A percentile compares a stretch with the other conserved stretches of the same genome.
These are phyloP conservation scores for Cymbopogon citratus DNA, from an alignment of 176 grass and related monocot genomes.

Conservation along the genomic window DNA sequence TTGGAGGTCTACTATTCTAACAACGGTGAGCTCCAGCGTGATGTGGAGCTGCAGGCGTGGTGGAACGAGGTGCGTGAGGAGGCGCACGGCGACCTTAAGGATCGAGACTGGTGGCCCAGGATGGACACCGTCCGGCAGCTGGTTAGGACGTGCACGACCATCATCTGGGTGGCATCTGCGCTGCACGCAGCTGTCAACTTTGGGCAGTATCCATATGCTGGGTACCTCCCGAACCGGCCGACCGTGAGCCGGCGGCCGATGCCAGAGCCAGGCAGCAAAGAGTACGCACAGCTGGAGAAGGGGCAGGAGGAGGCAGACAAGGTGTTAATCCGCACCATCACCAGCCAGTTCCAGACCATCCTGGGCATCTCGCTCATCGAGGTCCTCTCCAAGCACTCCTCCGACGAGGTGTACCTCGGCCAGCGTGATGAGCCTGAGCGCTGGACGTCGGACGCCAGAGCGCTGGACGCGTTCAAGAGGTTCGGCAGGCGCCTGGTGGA, in stretches of 20 bases:
- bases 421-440: constrained; percentile 59
- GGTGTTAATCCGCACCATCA: constrained; percentile 68
- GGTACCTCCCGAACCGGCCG: constrained; percentile 72
- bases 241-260: constrained; percentile 56
- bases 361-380: constrained; percentile 71
- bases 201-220: constrained; percentile 69
- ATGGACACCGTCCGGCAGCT: constrained; percentile 61
- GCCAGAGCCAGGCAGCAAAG: constrained; percentile 32
- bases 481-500: constrained; percentile 36
- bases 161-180: constrained; percentile 77
- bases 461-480: constrained; percentile 43
- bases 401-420: constrained; percentile 78
- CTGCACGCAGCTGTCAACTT: constrained; percentile 83
- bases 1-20: constrained; percentile 53
- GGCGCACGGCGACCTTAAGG: constrained; percentile 67
- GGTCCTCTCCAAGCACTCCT: constrained; percentile 66
- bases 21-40: constrained; percentile 32
- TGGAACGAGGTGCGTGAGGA: constrained; percentile 83
- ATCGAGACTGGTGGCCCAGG: constrained; percentile 63
- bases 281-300: constrained; percentile 27
- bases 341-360: constrained; percentile 65
- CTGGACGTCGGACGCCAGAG: constrained; percentile 64
- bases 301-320: constrained; percentile 46
- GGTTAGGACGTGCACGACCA: constrained; percentile 51
- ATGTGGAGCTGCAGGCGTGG: constrained; percentile 74